Base-by-base conservation (phyloP, 1,284 basidiomycete species). In the Coniferiporia weirii region DNA sequence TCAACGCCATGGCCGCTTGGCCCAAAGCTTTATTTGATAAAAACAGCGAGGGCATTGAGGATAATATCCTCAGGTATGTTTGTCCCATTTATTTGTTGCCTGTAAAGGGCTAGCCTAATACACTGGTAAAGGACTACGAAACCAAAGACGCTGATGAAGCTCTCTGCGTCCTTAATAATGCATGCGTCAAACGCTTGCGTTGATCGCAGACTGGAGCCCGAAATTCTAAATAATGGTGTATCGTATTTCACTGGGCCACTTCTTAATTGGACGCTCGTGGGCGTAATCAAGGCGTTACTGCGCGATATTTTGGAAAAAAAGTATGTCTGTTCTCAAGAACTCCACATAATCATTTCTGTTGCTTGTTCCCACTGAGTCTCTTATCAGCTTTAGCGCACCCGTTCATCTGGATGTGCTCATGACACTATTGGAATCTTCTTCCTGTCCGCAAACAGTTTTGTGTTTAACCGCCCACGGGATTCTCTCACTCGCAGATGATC, bases 11-110 rank as follows among this genome's bases (percentile, higher is more conserved):
- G 63, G 68, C 72, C 34, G 74, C 76, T 2, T 92, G 89, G 89
- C 81, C 79, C 62, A 90, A 89, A 66, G 84, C 87, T 0, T 73
- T 91, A 17, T 92, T 92, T 68, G 87, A 89, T 66, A 82, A 75
- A 52, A 81, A 75, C 57, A 90, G 83, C 62, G 89, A 91, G 69
- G 89, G 89, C 1, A 91, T 92, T 32, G 89, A 90, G 63, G 89
- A 92, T 66, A 82, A 80, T 8, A 87, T 91, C 57, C 74, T 92
- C 17, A 77, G 90, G 87, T 87, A 69, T 64, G 67, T 63, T 10
- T 15, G 34, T 19, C 45, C 12, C 38, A 36, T 8, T 13, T 38
- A 35, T 27, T 13, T 38, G 27, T 27, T 27, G 27, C 62, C 15
- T n/a, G 32, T n/a, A 9, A 53, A 60, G 8, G 64, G 63, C 40